Evolutionary conservation across 345 rosid species (phyloP).

Genomic region (Adansonia digitata): DNA sequence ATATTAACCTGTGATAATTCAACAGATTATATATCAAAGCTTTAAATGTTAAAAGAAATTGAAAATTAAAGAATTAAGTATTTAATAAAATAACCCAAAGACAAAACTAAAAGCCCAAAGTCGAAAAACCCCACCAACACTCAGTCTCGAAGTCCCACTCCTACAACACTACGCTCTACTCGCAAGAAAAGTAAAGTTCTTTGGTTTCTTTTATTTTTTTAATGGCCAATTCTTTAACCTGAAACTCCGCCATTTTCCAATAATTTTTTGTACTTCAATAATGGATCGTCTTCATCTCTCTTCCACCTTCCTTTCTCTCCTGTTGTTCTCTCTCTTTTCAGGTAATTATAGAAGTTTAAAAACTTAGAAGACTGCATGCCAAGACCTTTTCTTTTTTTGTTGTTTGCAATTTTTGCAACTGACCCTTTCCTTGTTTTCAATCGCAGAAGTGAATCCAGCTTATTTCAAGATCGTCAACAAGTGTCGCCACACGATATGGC

Average conservation of each 20-base stretch:
- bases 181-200: constrained; percentile 34
- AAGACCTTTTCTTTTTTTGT: not conserved
- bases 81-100: not conserved
- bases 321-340: constrained; percentile 26
- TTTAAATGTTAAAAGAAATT: too few species aligned
- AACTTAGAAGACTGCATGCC: not conserved
- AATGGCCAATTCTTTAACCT: not conserved
- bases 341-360: constrained; percentile 25
- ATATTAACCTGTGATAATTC: too few species aligned
- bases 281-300: constrained; percentile 34
- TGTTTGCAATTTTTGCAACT: not conserved
- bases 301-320: constrained; percentile 17
- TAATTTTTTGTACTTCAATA: not conserved
- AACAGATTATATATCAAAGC: not conserved
- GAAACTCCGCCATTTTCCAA: not conserved
- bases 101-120: not conserved
- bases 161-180: not conserved
- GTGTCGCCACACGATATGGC: constrained; percentile 79
- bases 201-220: too few species aligned
- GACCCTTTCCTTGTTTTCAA: not conserved
- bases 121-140: not conserved
- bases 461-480: constrained; percentile 67
- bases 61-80: not conserved
- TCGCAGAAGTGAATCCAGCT: constrained; percentile 37
- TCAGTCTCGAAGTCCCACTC: not conserved